Evolutionary conservation across 306 rosid species (phyloP).

Genomic region (Malus sylvestris): DNA sequence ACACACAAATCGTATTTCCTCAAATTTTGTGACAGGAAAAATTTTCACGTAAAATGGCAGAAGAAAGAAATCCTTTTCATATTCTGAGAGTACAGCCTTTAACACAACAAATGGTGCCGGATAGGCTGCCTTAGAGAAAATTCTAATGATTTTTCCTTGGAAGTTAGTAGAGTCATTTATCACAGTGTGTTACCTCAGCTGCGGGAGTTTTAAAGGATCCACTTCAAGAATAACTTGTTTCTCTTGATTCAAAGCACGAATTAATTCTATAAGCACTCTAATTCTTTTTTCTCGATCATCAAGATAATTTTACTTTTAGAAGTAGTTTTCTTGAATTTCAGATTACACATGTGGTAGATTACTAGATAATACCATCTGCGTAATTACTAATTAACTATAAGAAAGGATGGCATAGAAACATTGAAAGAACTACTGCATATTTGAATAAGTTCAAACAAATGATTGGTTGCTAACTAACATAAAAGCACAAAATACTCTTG

Average conservation of each 20-base stretch:
- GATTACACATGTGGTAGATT: neutral
- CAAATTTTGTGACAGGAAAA: neutral
- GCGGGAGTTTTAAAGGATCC: neutral
- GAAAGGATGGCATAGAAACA: neutral
- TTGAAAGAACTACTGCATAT: neutral
- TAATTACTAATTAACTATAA: neutral
- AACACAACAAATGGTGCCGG: neutral
- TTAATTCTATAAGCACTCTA: neutral
- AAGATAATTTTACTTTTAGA: neutral
- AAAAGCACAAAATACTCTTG: neutral
- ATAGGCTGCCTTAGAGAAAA: too few species aligned
- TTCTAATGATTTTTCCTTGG: too few species aligned
- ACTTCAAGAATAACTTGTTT: neutral
- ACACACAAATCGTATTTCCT: constrained; percentile 5
- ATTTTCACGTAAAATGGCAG: neutral
- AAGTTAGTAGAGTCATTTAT: too few species aligned
- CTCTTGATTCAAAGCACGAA: neutral
- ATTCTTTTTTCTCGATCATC: neutral
- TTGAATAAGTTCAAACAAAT: neutral
- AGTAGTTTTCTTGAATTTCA: neutral
- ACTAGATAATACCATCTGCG: neutral
- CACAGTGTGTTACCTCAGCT: too few species aligned
- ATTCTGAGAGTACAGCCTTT: neutral
- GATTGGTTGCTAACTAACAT: neutral
- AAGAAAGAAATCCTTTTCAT: neutral